Conservation (phyloP, 257 asterid genomes). For the Solanum raphanifolium region DNA sequence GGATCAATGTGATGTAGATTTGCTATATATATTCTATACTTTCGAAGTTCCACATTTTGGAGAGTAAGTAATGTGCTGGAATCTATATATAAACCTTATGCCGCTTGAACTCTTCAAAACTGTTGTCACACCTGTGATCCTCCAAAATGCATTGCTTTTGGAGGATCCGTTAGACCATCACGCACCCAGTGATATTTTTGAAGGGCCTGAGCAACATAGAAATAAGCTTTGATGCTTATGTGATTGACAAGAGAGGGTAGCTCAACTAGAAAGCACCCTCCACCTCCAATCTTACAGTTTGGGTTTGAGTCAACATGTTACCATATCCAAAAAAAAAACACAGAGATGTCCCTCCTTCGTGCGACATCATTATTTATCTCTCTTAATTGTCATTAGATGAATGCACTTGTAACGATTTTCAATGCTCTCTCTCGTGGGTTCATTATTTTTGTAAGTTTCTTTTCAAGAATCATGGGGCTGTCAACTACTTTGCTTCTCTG, state of each 20-base stretch:
- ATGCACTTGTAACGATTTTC: background rate
- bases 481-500: background rate
- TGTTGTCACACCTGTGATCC: background rate
- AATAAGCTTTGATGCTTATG: background rate
- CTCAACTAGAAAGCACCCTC: background rate
- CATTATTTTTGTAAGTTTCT: background rate
- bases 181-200: background rate
- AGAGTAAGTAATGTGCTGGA: background rate
- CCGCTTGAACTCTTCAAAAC: fast-evolving
- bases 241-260: background rate
- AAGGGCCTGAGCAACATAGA: background rate
- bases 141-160: background rate
- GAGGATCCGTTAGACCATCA: background rate
- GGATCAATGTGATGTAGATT: background rate
- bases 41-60: background rate
- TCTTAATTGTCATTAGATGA: background rate
- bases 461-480: background rate
- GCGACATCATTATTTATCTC: background rate
- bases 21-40: background rate
- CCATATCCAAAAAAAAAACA: background rate
- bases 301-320: background rate
- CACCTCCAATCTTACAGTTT: background rate
- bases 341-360: background rate
- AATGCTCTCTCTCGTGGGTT: background rate
- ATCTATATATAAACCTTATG: background rate